Base-by-base conservation (phyloP, 495 filamentous ascomycete genomes). In the Tetracladium setigerum region DNA sequence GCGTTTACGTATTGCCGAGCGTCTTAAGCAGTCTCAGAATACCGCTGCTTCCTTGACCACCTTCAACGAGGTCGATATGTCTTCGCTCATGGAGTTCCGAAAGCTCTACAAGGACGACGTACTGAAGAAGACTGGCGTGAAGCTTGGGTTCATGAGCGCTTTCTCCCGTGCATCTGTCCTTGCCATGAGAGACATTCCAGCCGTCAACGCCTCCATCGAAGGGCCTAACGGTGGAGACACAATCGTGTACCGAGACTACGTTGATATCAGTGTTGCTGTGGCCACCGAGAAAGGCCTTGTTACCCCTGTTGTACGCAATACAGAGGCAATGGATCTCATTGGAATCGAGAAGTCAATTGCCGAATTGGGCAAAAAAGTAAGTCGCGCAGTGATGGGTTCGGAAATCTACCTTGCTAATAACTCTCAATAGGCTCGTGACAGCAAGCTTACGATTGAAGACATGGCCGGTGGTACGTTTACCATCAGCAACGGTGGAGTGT, bases 1-100 rank as follows among this genome's bases (percentile, higher is more conserved):
- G 94, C 88, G 92, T 41, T 78, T 97, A 37, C 81, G 92, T 16
- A 98, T 97, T 52, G 87, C 92, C 16, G 92, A 98, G 73, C 90
- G 92, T 53, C 76, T 98, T 41, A 98, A 98, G 78, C 92, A 98
- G 62, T 96, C 91, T 13, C 92, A 99, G 70, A 97, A 99, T 71
- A 96, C 92, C 4, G 92, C 94, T 44, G 92, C 92, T 30, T 95
- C 92, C 13, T 70, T 99, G 42, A 97, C 92, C 14, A 99, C 92
- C 14, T 99, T 99, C 74, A 95, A 99, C 65, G 92, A 99, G 66
- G 92, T 99, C 41, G 94, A 99, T 62, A 99, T 99, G 94, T 96
- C 94, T 5, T 83, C 84, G 11, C 69, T 99, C 15, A 95, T 99
- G 87, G 88, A 95, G 43, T 87, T 99, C 73, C 86, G 92, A 34